Evolutionary conservation across 148 eudicot species (phyloP), one percentile per base, ranked within the genome.

Genomic region (Rhododendron vialii): DNA sequence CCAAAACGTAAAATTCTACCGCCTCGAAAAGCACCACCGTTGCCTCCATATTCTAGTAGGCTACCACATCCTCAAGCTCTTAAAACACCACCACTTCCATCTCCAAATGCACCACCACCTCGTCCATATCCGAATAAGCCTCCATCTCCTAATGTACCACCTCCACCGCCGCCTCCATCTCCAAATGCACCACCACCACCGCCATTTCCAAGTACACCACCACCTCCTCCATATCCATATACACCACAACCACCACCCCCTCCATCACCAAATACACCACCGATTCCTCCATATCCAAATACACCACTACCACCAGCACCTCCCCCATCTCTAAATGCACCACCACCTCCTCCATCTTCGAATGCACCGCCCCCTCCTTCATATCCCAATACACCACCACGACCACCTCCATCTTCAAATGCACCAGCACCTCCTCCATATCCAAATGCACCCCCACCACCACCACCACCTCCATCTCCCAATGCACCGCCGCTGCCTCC

Each of bases 1-100:
- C 78, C 91, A 3, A 91, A 92, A 55, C 81, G 87, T 45, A 88
- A 92, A 84, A 24, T 85, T 81, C 15, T 36, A 24, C 76, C 88
- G 81, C 71, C 88, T 76, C 84, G 90, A 15, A 59, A 87, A 36
- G 88, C 90, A 83, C n/a, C 88, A 69, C 89, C 0, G 26, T 26
- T 88, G 11, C 65, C 6, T 20, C 80, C 84, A 4, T n/a, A 63
- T 63, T 22, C 24, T 5, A 57, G 87, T 47, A 63, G 88, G 8
- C 88, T 87, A 12, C 50, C 53, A 53, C 20, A 3, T 53, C 57
- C 57, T 53, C 57, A 1, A 15, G 4, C 17, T 53, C 57, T 3
- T 15, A 53, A 53, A 15, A 15, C 57, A 53, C 53, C 85, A 24
- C 28, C 26, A 7, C 80, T 75, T 5, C 35, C 81, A 20, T 48